phyloP scores from a whole-genome alignment of 352 stramenopile species.

The Phytophthora lateralis region DNA sequence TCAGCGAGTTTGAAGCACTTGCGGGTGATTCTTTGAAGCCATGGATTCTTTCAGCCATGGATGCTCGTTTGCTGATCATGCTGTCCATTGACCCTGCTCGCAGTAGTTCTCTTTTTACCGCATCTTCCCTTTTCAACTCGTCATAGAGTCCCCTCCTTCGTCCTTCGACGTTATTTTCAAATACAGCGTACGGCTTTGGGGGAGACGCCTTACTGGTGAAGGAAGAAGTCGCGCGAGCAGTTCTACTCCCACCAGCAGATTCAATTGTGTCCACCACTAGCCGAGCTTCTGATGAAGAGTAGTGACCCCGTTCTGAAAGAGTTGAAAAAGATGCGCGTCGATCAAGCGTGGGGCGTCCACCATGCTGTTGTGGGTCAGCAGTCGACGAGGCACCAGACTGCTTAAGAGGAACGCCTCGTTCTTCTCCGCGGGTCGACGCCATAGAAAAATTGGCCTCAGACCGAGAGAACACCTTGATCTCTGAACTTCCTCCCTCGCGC shows the following conservation, averaged over 20 bases:
- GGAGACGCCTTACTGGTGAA: conserved; percentile 11
- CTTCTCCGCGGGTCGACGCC: conserved; percentile 19
- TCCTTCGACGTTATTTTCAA: conserved; percentile 13
- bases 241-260: conserved; percentile 26
- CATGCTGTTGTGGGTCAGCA: conserved; percentile 16
- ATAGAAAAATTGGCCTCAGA: conserved; percentile 8
- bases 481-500: conserved; percentile 8
- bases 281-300: conserved; percentile 13
- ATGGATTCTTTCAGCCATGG: conserved; percentile 18
- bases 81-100: conserved; percentile 32
- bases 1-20: conserved; percentile 26
- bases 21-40: conserved; percentile 21
- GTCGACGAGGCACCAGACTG: conserved; percentile 20
- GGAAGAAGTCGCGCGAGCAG: conserved; percentile 15
- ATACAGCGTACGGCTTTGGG: conserved; percentile 13
- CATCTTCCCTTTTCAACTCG: conserved; percentile 30
- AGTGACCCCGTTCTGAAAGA: conserved; percentile 17
- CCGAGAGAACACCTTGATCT: conserved; percentile 8
- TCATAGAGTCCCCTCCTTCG: conserved; percentile 25
- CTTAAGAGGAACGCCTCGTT: conserved; percentile 16
- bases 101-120: conserved; percentile 28
- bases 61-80: conserved; percentile 24
- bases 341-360: conserved; percentile 42
- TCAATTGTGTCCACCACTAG: conserved; percentile 2
- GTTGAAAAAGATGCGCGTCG: conserved; percentile 55